phyloP scores from a whole-genome alignment of 208 protist species.

The Trypanosoma grayi region DNA sequence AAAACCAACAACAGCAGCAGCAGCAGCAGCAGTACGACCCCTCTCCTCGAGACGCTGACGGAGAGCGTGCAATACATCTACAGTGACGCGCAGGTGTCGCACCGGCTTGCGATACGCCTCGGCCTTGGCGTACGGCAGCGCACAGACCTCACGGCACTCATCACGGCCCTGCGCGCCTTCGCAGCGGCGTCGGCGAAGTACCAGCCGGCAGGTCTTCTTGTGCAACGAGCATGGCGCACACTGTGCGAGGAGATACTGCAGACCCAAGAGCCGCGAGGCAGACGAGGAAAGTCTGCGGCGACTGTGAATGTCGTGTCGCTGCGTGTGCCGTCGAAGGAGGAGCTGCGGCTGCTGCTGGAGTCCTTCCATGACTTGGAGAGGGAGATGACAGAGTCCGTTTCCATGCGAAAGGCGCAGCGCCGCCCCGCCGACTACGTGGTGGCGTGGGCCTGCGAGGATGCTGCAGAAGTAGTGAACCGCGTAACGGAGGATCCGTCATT shows the following conservation, averaged over 20 bases:
- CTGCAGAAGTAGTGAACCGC: background rate
- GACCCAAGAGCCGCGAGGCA: background rate
- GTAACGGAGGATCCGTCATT: conserved; percentile 13
- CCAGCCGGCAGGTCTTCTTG: conserved; percentile 23
- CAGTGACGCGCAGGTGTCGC: conserved; percentile 26
- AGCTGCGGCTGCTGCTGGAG: conserved; percentile 28
- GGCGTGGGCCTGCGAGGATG: conserved; percentile 18
- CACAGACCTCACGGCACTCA: conserved; percentile 36
- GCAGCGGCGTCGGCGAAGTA: conserved; percentile 23
- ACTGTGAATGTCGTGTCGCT: background rate
- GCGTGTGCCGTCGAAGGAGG: conserved; percentile 30
- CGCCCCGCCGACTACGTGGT: conserved; percentile 18
- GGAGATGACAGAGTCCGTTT: conserved; percentile 1
- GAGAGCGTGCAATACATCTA: conserved; percentile 24
- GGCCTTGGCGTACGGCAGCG: conserved; percentile 37
- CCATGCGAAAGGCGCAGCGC: conserved; percentile 3
- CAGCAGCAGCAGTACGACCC: background rate
- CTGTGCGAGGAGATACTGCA: conserved; percentile 30
- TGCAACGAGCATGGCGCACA: conserved; percentile 31
- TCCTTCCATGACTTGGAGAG: conserved; percentile 35
- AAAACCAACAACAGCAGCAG: background rate
- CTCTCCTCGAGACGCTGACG: conserved; percentile 29
- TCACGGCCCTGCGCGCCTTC: conserved; percentile 28
- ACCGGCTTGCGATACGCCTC: conserved; percentile 38
- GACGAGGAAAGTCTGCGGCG: background rate